phyloP scores from a whole-genome alignment of 1,284 basidiomycete species.

The Malassezia psittaci region DNA sequence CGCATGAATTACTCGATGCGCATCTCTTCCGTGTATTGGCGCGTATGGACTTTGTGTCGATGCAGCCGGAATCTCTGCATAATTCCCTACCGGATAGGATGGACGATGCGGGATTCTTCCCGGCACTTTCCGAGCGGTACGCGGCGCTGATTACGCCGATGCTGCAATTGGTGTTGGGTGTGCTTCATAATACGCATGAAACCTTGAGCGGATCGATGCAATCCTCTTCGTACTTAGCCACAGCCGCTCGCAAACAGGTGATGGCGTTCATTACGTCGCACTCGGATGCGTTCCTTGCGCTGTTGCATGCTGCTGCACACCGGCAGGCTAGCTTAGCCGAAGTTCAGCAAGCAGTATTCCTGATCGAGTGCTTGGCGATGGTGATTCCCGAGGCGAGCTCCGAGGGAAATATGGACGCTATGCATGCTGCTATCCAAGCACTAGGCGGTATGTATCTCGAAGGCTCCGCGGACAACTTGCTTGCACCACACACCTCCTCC shows the following conservation, averaged over 20 bases:
- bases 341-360: conserved; percentile 60
- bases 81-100: conserved; percentile 52
- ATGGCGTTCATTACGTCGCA: conserved; percentile 67
- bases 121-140: conserved; percentile 74
- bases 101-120: conserved; percentile 76
- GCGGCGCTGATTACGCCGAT: conserved; percentile 77
- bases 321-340: conserved; percentile 57
- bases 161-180: conserved; percentile 61
- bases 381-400: conserved; percentile 61
- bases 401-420: conserved; percentile 30
- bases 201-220: conserved; percentile 54
- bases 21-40: conserved; percentile 68
- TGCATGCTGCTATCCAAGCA: conserved; percentile 69
- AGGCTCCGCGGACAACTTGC: conserved; percentile 56
- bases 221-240: conserved; percentile 23
- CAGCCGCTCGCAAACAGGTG: conserved; percentile 52
- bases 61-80: conserved; percentile 58
- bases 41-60: conserved; percentile 75
- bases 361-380: conserved; percentile 56
- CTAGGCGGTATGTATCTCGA: conserved; percentile 68
- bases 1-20: conserved; percentile 72
- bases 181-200: conserved; percentile 46
- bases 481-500: conserved; percentile 61
- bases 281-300: conserved; percentile 65
- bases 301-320: conserved; percentile 63